These are phyloP conservation scores for Macadamia integrifolia DNA, from an alignment of 164 flowering plant genomes.

Conservation along the genomic window DNA sequence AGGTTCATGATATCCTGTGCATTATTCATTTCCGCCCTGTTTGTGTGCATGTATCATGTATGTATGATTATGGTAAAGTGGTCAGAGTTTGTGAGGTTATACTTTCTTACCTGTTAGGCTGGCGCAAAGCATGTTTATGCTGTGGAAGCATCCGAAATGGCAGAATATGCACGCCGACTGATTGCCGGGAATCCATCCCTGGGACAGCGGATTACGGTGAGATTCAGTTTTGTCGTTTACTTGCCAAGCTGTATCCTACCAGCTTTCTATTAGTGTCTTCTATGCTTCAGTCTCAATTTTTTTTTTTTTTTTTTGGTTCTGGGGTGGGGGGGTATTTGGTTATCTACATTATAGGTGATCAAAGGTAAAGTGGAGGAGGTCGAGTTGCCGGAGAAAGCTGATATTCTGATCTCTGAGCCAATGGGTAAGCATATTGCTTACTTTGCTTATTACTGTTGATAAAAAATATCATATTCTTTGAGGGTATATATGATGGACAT, in stretches of 20 bases:
- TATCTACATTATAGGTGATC: slow-evolving; percentile 48
- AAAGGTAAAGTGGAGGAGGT: slow-evolving; percentile 98
- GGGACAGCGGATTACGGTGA: slow-evolving; percentile 71
- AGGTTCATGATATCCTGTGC: not conserved
- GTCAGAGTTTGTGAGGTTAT: no score
- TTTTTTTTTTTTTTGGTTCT: not conserved
- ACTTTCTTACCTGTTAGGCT: slow-evolving; percentile 40
- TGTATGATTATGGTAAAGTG: not conserved
- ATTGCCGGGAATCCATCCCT: slow-evolving; percentile 87
- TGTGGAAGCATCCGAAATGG: slow-evolving; percentile 99
- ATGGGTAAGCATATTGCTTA: slow-evolving; percentile 59
- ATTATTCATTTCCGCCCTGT: not conserved
- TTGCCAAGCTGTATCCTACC: not conserved
- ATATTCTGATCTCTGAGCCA: slow-evolving; percentile 95
- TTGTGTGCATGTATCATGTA: slow-evolving; percentile 3
- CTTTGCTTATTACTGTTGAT: not conserved
- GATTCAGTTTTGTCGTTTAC: not conserved
- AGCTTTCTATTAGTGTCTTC: not conserved
- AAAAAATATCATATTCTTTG: not conserved
- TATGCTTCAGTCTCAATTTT: not conserved
- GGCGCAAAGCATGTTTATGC: slow-evolving; percentile 99
- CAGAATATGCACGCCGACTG: slow-evolving; percentile 85
- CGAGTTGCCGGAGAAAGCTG: slow-evolving; percentile 98
- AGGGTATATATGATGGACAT: not conserved
- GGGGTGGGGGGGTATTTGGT: not conserved